Percentiles rank a stretch among this genome's conserved stretches.
Conservation (phyloP, 306 rosid species). For the Quercus suber region DNA sequence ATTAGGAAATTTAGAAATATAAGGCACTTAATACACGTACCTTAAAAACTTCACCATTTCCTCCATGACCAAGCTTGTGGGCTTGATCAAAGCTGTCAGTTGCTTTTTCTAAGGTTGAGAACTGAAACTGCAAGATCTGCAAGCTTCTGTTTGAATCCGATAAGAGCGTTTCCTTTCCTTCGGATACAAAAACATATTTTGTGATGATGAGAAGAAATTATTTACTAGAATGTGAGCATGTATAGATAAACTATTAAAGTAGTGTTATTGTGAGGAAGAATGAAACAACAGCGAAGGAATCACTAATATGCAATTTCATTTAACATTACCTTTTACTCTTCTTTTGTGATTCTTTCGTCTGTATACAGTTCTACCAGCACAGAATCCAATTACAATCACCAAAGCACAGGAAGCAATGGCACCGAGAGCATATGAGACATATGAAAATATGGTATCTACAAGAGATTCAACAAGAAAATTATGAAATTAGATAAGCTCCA, state of each 20-base stretch:
- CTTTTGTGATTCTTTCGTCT: background rate
- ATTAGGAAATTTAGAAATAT: background rate
- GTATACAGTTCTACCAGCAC: constrained; percentile 16
- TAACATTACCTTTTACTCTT: constrained; percentile 1
- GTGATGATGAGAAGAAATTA: background rate
- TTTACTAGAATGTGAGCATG: background rate
- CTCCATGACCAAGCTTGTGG: constrained; percentile 41
- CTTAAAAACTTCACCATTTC: constrained; percentile 44
- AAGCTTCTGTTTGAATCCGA: constrained; percentile 1
- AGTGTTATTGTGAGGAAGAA: too few relatives aligned
- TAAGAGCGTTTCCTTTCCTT: background rate
- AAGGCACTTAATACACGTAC: background rate
- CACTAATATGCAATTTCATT: background rate
- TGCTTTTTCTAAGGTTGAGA: constrained; percentile 37
- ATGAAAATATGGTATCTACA: constrained; percentile 9
- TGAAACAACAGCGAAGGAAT: too few relatives aligned
- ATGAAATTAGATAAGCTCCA: too few relatives aligned
- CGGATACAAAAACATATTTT: background rate
- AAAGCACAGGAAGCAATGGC: constrained; percentile 8
- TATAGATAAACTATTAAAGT: too few relatives aligned
- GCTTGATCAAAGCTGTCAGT: constrained; percentile 29
- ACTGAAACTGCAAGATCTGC: constrained; percentile 30
- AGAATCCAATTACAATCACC: constrained; percentile 21
- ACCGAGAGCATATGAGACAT: background rate
- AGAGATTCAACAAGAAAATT: background rate